Conservation (phyloP, 2,329 filamentous ascomycete species). For the Penicillium freii region DNA sequence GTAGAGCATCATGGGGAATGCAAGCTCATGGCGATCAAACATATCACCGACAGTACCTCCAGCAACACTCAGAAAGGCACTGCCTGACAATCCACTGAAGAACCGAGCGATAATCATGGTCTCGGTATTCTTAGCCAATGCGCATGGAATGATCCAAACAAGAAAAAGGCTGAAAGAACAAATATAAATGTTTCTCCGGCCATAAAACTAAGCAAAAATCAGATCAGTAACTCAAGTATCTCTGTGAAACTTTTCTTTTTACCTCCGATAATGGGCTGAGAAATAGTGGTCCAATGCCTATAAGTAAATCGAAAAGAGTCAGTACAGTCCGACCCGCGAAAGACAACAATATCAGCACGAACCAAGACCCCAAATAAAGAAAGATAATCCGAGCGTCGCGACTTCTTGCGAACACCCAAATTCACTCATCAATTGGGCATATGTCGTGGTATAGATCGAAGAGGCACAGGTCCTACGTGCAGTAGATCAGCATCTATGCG, state of each 20-base stretch:
- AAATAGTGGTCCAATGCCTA: slow-evolving; percentile 60
- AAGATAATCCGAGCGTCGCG: slow-evolving; percentile 75
- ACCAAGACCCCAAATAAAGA: slow-evolving; percentile 77
- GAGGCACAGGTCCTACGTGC: slow-evolving; percentile 69
- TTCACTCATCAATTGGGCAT: slow-evolving; percentile 70
- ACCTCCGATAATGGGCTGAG: slow-evolving; percentile 61
- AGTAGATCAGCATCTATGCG: not conserved
- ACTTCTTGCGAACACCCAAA: slow-evolving; percentile 70
- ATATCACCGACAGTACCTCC: slow-evolving; percentile 84
- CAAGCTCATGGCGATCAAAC: slow-evolving; percentile 66
- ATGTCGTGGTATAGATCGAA: slow-evolving; percentile 86
- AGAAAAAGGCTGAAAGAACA: slow-evolving; percentile 57
- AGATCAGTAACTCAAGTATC: too few relatives aligned
- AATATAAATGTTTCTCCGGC: slow-evolving; percentile 77
- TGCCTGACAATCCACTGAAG: slow-evolving; percentile 52
- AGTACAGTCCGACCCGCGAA: not conserved
- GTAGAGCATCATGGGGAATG: slow-evolving; percentile 80
- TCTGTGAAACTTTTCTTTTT: too few relatives aligned
- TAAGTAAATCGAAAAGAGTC: not conserved
- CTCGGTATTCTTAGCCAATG: slow-evolving; percentile 75
- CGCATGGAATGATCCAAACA: slow-evolving; percentile 78
- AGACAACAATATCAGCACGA: slow-evolving; percentile 13
- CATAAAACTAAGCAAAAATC: slow-evolving; percentile 60
- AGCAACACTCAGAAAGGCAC: slow-evolving; percentile 64
- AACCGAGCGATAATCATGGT: slow-evolving; percentile 78